Evolutionary conservation across 1,139 yeast genomes (phyloP), one percentile per base, ranked within the genome.

Genomic region (Yamadazyma pseudoaaseri): DNA sequence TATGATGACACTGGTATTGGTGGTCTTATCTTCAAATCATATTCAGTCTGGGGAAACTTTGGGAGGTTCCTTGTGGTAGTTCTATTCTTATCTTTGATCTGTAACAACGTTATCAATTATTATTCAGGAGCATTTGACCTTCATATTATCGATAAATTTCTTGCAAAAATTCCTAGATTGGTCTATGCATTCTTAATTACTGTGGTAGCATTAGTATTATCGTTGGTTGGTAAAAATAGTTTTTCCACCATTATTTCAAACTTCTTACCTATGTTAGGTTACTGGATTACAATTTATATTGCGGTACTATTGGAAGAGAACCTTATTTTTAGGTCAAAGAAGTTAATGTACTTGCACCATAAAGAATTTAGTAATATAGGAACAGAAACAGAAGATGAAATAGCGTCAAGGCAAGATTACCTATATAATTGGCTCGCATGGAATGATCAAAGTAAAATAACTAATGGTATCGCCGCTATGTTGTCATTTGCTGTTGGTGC

Each of bases 191-290:
- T 86, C 30, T 56, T 76, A 2, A 70, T 84, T 22, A 85, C 90
- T 4, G 76, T 69, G 1, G 62, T 85, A 15, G 82, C 80, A 48
- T 65, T 86, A 47, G 79, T 83, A 1, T 73, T 84, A 54, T 82
- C 92, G 1, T 53, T 83, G 34, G 92, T 79, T 9, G 97, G 97
- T 8, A 73, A 86, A 49, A 66, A 84, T 56, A 78, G 80, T 48
- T 84, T 89, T 54, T 72, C 89, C 29, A 70, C 79, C 3, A 86
- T 87, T 42, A 65, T 89, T 51, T 79, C 89, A n/a, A 89, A 87
- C 52, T 89, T 89, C 63, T 66, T 89, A 47, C 96, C 97, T 7
- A 87, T 89, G 96, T 77, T 89, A 41, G 96, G 96, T 1, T 89
- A 89, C 61, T 89, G 97, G 97, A 76, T 86, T 34, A 79, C 92